A percentile compares a stretch with the other conserved stretches of the same genome.
These are phyloP conservation scores for Podosphaera fusca DNA, from an alignment of 2,329 filamentous ascomycete species.

Conservation along the genomic window DNA sequence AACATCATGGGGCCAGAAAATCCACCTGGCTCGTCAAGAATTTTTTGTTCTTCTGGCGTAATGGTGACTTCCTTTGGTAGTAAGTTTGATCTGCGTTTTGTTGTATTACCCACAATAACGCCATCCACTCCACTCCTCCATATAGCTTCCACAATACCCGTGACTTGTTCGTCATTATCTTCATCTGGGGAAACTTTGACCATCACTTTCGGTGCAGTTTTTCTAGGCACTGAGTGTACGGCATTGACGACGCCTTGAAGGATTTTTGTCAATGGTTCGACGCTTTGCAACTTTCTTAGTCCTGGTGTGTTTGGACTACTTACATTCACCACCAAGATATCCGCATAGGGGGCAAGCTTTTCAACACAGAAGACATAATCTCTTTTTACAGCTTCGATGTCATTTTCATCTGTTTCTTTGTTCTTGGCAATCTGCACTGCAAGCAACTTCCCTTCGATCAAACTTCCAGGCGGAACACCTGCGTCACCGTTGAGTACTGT, in stretches of 20 bases:
- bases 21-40: slow-evolving; percentile 58
- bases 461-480: slow-evolving; percentile 59
- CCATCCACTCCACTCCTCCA: slow-evolving; percentile 73
- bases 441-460: slow-evolving; percentile 53
- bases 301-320: slow-evolving; percentile 92
- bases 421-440: slow-evolving; percentile 95
- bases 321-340: slow-evolving; percentile 94
- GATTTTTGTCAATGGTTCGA: slow-evolving; percentile 60
- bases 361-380: slow-evolving; percentile 81
- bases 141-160: slow-evolving; percentile 71
- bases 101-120: slow-evolving; percentile 93
- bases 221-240: slow-evolving; percentile 43
- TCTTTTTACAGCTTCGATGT: slow-evolving; percentile 59
- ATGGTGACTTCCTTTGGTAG: slow-evolving; percentile 44
- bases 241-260: slow-evolving; percentile 64
- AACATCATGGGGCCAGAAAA: slow-evolving; percentile 86
- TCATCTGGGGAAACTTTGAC: slow-evolving; percentile 97
- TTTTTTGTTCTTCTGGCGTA: slow-evolving; percentile 38
- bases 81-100: slow-evolving; percentile 53
- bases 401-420: slow-evolving; percentile 66
- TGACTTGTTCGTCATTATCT: slow-evolving; percentile 61
- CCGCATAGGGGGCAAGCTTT: slow-evolving; percentile 64
- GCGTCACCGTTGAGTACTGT: slow-evolving; percentile 57
- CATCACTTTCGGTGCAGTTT: slow-evolving; percentile 63
- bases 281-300: slow-evolving; percentile 63